A percentile compares a stretch with the other conserved stretches of the same genome.
Evolutionary conservation across 2,329 filamentous ascomycete genomes (phyloP).

Genomic region (Exophiala mesophila): DNA sequence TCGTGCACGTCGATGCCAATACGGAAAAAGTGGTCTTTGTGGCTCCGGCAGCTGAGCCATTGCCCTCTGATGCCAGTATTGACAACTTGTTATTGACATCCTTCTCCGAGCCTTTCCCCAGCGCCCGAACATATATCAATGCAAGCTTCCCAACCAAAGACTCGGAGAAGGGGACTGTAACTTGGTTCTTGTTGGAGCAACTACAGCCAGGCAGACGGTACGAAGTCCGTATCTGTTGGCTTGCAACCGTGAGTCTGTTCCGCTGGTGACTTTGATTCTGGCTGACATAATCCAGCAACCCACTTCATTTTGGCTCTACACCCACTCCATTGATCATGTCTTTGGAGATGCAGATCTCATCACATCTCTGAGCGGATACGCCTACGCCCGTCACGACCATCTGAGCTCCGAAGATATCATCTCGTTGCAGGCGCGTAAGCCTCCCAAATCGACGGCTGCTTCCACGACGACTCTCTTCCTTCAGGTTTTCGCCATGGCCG

Average conservation of each 20-base stretch:
- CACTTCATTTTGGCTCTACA: constrained; percentile 68
- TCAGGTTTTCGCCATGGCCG: constrained; percentile 68
- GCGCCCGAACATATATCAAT: constrained; percentile 59
- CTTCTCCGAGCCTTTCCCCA: constrained; percentile 55
- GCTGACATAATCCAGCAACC: constrained; percentile 63
- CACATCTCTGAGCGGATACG: constrained; percentile 60
- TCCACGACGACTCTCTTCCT: constrained; percentile 58
- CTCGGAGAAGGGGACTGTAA: constrained; percentile 54
- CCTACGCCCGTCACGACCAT: constrained; percentile 45
- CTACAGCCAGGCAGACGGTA: constrained; percentile 72
- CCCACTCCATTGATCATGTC: constrained; percentile 57
- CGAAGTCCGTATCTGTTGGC: constrained; percentile 90
- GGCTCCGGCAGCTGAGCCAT: constrained; percentile 56
- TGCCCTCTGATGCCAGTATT: constrained; percentile 55
- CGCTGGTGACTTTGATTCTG: not conserved
- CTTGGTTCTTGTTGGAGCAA: constrained; percentile 73
- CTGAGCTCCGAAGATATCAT: constrained; percentile 20
- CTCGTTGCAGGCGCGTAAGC: constrained; percentile 13
- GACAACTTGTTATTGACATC: constrained; percentile 58
- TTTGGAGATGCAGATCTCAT: constrained; percentile 60
- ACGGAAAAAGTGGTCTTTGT: constrained; percentile 89
- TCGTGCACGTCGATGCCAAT: too few relatives aligned
- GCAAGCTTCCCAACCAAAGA: constrained; percentile 61
- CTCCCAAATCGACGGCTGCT: constrained; percentile 1
- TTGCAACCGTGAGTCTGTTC: constrained; percentile 69